phyloP scores from a whole-genome alignment of 805 yeast genomes.

The Metschnikowia lunata region DNA sequence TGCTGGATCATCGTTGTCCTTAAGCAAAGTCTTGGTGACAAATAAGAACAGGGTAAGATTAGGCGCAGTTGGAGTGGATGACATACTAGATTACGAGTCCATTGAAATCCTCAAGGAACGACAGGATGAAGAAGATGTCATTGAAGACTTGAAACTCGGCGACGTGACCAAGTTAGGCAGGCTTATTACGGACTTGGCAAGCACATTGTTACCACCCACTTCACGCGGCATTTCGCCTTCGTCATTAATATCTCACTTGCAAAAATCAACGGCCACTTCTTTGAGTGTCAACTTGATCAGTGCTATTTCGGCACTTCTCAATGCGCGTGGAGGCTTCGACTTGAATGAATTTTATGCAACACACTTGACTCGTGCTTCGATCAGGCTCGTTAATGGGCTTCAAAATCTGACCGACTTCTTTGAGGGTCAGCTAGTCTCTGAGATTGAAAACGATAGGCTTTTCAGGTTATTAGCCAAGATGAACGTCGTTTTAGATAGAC shows the following conservation, averaged over 20 bases:
- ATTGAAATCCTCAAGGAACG: slow-evolving; percentile 20
- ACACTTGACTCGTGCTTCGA: slow-evolving; percentile 32
- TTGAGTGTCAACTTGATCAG: slow-evolving; percentile 45
- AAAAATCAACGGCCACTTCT: slow-evolving; percentile 11
- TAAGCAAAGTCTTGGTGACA: slow-evolving; percentile 70
- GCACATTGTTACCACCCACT: slow-evolving; percentile 28
- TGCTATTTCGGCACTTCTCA: slow-evolving; percentile 22
- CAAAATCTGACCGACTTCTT: slow-evolving; percentile 52
- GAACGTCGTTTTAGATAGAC: slow-evolving; percentile 71
- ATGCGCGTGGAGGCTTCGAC: slow-evolving; percentile 17
- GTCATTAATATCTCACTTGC: slow-evolving; percentile 14
- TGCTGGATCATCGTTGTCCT: slow-evolving; percentile 55
- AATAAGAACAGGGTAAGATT: slow-evolving; percentile 67
- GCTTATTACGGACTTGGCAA: slow-evolving; percentile 53
- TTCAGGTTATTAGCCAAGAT: slow-evolving; percentile 79
- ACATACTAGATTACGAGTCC: slow-evolving; percentile 49
- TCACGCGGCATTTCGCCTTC: slow-evolving; percentile 17
- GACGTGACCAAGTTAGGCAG: slow-evolving; percentile 62
- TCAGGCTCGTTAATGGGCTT: slow-evolving; percentile 46
- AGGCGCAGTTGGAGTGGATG: slow-evolving; percentile 66
- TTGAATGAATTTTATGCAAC: slow-evolving; percentile 21
- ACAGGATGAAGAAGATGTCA: slow-evolving; percentile 5
- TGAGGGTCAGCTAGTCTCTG: slow-evolving; percentile 61
- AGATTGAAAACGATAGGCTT: slow-evolving; percentile 83
- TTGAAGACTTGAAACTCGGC: slow-evolving; percentile 38